Evolutionary conservation across 441 rosid species (phyloP).

Genomic region (Daphne laureola): DNA sequence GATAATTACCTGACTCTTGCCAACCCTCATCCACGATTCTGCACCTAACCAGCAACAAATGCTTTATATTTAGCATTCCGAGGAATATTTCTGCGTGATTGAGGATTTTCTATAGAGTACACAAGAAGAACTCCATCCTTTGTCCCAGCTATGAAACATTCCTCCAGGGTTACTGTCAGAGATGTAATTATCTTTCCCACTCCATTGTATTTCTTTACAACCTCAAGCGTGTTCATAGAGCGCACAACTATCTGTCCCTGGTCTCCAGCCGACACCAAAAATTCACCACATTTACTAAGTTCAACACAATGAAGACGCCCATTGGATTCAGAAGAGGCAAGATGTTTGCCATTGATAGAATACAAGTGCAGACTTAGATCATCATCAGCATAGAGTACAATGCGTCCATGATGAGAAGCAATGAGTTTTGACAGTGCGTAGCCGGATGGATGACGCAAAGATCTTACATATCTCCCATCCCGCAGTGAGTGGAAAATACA

Average conservation of each 20-base stretch:
- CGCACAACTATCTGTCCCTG: conserved; percentile 92
- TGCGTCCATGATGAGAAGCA: conserved; percentile 80
- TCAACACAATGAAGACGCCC: conserved; percentile 93
- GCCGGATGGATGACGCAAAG: conserved; percentile 82
- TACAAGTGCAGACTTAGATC: conserved; percentile 92
- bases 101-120: conserved; percentile 86
- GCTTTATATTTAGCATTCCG: conserved; percentile 46
- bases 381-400: conserved; percentile 77
- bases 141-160: conserved; percentile 94
- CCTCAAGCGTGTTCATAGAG: conserved; percentile 86
- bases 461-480: conserved; percentile 91
- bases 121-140: conserved; percentile 94
- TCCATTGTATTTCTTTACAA: conserved; percentile 67
- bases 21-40: conserved; percentile 13
- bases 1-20: conserved; percentile 27
- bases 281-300: conserved; percentile 85
- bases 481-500: conserved; percentile 86
- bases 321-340: conserved; percentile 87
- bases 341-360: conserved; percentile 91
- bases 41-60: conserved; percentile 27
- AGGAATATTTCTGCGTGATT: conserved; percentile 48
- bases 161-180: conserved; percentile 79
- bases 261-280: conserved; percentile 93
- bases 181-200: conserved; percentile 84
- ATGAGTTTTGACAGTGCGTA: conserved; percentile 81